Evolutionary conservation across 768 basidiomycete genomes (phyloP).

Genomic region (Lanmaoa rubissima): DNA sequence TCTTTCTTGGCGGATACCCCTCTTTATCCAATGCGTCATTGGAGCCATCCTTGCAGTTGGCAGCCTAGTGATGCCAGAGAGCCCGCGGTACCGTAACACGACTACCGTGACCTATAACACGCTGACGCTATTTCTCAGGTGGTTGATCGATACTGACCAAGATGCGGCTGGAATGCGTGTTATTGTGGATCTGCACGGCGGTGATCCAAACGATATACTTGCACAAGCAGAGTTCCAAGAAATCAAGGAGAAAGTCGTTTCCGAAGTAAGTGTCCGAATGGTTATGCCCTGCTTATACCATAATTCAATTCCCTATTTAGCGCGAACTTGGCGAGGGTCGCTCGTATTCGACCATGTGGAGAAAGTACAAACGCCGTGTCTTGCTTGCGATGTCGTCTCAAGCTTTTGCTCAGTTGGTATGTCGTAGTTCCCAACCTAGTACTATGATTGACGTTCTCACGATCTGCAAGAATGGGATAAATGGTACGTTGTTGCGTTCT

Average conservation of each 20-base stretch:
- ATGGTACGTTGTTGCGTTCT: conserved; percentile 50
- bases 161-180: conserved; percentile 83
- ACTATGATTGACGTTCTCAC: conserved; percentile 1
- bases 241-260: conserved; percentile 77
- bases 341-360: conserved; percentile 83
- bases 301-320: conserved; percentile 37
- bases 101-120: background rate
- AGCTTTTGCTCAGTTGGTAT: conserved; percentile 89
- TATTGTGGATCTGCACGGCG: conserved; percentile 86
- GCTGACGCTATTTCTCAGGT: conserved; percentile 44
- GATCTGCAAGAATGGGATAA: conserved; percentile 80
- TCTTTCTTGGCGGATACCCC: conserved; percentile 87
- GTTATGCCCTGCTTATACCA: background rate
- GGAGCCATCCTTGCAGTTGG: conserved; percentile 78
- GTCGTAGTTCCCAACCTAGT: conserved; percentile 28
- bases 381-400: conserved; percentile 94
- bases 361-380: conserved; percentile 80
- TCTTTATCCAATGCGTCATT: conserved; percentile 86
- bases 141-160: conserved; percentile 85
- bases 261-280: conserved; percentile 48
- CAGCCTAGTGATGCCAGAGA: conserved; percentile 84
- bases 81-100: conserved; percentile 58
- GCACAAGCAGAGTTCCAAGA: conserved; percentile 87
- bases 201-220: conserved; percentile 59
- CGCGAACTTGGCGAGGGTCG: conserved; percentile 73